Evolutionary conservation across 129 eudicot genomes (phyloP), one percentile per base, ranked within the genome.

Genomic region (Erigeron canadensis): DNA sequence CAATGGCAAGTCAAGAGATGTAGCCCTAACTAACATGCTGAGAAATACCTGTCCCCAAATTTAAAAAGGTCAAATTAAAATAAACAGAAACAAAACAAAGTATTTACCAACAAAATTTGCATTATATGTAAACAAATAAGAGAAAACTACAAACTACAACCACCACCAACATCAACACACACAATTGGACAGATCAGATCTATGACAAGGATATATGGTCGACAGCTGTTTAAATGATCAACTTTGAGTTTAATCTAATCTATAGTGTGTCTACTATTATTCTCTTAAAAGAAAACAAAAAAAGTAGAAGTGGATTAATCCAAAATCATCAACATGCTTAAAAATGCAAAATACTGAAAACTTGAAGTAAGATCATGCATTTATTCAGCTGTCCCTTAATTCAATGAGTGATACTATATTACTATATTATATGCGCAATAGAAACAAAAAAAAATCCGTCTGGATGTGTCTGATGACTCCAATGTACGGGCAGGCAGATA

Each of bases 21-120:
- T 90, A 63, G 86, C 93, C 80, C 87, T 84, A 80, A 95, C 91
- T 78, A 95, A 75, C 99, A 95, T 95, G 85, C 99, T 95, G 71
- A 95, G 96, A 70, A 95, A 90, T 57, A 95, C 99, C 99, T 95
- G 85, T 75, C 71, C 40, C 39, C 77, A 65, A 64, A 63, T 63
- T 63, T 17, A 54, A 53, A 54, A 47, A 53, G 7, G 42, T 70
- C 45, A 38, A 54, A 69, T 47, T 69, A 68, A 38, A 19, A 39
- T 46, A 15, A 61, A 40, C 51, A 50, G n/a, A 16, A 3, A 28
- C 48, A 59, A 9, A 21, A 58, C 13, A 62, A 59, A 11, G 8
- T 34, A 4, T 45, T 72, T 10, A 75, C 59, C 73, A 66, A 43
- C 28, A 56, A 75, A 66, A 75, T 11, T 44, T 56, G 58, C 66